Base-by-base conservation (phyloP, 2,329 filamentous ascomycete species). In the Pezicula radicicola region DNA sequence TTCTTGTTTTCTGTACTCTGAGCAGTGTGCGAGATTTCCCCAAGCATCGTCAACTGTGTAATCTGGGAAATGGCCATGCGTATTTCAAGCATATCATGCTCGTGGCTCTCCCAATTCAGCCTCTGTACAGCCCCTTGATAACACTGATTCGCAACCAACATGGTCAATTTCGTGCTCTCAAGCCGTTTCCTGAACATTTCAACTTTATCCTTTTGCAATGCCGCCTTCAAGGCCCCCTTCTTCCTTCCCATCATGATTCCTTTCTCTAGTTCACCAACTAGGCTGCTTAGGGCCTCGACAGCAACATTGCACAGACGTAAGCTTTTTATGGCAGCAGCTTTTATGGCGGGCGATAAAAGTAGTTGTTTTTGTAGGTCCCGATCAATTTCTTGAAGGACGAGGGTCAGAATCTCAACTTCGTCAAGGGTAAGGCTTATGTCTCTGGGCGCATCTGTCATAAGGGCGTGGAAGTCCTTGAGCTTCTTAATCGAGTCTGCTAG, bases 271-370 rank as follows among this genome's bases (percentile, higher is more conserved):
- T 25, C 25, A 25, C 25, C 25, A 25, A 25, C 25, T 1, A 25
- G 25, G 25, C 25, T 6, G 25, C 25, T 25, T 25, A 25, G 6
- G 4, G 25, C 25, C 25, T 25, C 25, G 25, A 25, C 5, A 25
- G 25, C 25, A 25, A 25, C 25, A 25, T 25, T 25, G 25, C 25
- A 25, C 3, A 25, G 25, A 25, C 25, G 25, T 25, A 25, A 25
- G 25, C 25, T 33, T 33, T 16, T 16, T 21, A 18, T 73, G 21
- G 70, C 72, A 56, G 70, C 72, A 49, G 67, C 69, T 1, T 27
- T 43, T 10, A 48, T 55, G 6, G 55, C 53, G 35, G 55, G 53
- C 46, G 53, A 53, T 10, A 44, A 16, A 43, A 50, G 44, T 9
- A 53, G 9, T 18, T 47, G 25, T 10, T 46, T 15, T n/a, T 50